Evolutionary conservation across 2,329 filamentous ascomycete species (phyloP), one percentile per base, ranked within the genome.

Genomic region (Fusarium zealandicum): DNA sequence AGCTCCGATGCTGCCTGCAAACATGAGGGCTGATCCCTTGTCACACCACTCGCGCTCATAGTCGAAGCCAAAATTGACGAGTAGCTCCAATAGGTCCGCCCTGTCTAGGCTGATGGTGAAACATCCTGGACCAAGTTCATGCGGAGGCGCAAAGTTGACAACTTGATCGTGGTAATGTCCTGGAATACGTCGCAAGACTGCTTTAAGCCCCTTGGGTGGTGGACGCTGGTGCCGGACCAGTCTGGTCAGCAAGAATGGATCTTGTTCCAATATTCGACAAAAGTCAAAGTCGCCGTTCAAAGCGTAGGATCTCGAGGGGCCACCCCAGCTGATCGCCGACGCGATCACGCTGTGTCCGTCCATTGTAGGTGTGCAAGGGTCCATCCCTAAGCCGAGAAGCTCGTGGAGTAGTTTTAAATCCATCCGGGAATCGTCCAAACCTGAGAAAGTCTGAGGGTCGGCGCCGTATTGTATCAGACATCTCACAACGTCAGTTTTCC

Each of bases 211-310:
- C 1, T 4, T 8, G 13, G 42, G n/a, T n/a, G 1, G 35, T 11
- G 6, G 28, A 27, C n/a, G 7, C 11, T 3, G 12, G 31, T 9
- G 9, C 27, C 35, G n/a, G 5, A 41, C 6, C 1, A 51, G 30
- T 8, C 41, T 18, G 20, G 35, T 35, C n/a, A 67, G 28, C 3
- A 67, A 35, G 3, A 42, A 30, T 13, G 65, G 63, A 7, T 54
- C 47, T 14, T 61, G 49, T 13, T 54, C 31, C 16, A 40, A 46
- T 10, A 68, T 41, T 4, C 42, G 43, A 9, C 46, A 49, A 36
- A 58, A 66, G 55, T 68, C 65, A 25, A 66, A 54, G 13, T 55
- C 31, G 14, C 40, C 43, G 43, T 65, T 68, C 7, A 68, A 31
- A 10, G 39, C 49, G 12, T 42, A 53, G 1, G 39, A 22, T 12